phyloP scores from a whole-genome alignment of 805 yeast species.

The Candida palmyrensis region DNA sequence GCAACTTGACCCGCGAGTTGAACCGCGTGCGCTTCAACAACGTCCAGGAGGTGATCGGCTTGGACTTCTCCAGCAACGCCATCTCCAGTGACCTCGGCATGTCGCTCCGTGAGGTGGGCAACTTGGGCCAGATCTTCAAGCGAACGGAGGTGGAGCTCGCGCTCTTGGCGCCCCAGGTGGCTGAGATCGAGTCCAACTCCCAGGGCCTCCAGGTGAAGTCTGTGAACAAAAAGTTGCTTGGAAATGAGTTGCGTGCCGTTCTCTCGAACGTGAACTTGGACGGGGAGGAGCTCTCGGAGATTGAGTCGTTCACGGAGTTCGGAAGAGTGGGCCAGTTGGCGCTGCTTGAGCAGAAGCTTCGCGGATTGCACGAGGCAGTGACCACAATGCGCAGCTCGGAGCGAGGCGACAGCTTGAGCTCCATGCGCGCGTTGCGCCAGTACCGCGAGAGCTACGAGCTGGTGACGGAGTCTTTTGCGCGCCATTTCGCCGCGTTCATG shows the following conservation, averaged over 20 bases:
- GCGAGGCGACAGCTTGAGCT: slow-evolving; percentile 42
- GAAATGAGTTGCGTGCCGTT: slow-evolving; percentile 64
- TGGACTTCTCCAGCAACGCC: slow-evolving; percentile 31
- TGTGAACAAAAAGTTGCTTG: slow-evolving; percentile 71
- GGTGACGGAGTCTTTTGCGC: slow-evolving; percentile 47
- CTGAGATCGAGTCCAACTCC: slow-evolving; percentile 66
- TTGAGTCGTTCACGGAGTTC: slow-evolving; percentile 46
- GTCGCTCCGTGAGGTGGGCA: slow-evolving; percentile 31
- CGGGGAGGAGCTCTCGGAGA: slow-evolving; percentile 43
- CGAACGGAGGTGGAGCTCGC: slow-evolving; percentile 36
- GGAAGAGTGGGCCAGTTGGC: slow-evolving; percentile 39
- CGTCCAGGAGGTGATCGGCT: slow-evolving; percentile 40
- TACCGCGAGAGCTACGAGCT: slow-evolving; percentile 56
- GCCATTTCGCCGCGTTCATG: slow-evolving; percentile 37
- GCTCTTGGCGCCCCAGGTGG: slow-evolving; percentile 56
- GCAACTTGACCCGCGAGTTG: slow-evolving; percentile 54
- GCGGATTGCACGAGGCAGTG: slow-evolving; percentile 58
- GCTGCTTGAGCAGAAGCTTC: slow-evolving; percentile 49
- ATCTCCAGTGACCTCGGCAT: slow-evolving; percentile 27
- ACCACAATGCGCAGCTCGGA: slow-evolving; percentile 48
- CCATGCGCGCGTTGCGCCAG: slow-evolving; percentile 69
- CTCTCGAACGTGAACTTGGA: slow-evolving; percentile 67
- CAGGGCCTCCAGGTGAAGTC: slow-evolving; percentile 81
- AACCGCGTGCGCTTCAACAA: slow-evolving; percentile 58
- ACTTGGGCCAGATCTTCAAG: slow-evolving; percentile 32